Evolutionary conservation across 768 basidiomycete species (phyloP), one percentile per base, ranked within the genome.

Genomic region (Termitomyces sp.): DNA sequence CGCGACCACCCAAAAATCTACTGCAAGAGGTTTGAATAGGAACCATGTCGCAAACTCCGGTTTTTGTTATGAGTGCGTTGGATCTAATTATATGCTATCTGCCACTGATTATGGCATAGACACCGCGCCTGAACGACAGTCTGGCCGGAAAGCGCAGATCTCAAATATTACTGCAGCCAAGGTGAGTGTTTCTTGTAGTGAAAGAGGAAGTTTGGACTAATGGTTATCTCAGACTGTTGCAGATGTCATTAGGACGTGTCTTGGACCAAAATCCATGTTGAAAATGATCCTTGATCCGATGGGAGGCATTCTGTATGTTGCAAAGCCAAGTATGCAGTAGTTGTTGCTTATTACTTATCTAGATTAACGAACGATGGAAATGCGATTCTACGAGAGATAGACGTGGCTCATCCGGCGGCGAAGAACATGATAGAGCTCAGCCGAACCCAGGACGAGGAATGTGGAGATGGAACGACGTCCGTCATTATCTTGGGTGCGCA

Each of bases 271-370:
- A 71, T 88, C 97, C 46, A 98, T 98, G 97, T 79, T 98, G 56
- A 99, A 98, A 82, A 98, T 99, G 97, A 97, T 98, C 67, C 77
- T 98, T 48, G 96, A 98, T 78, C 96, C 96, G 1, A 98, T 99
- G 97, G 97, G 97, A 56, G 97, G 97, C 57, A 98, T 99, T 68
- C 71, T 98, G 96, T 96, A 60, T 57, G 87, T 80, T 25, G 7
- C 9, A 37, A 51, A 43, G 43, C 34, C 53, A 38, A 40, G 52
- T 57, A 57, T 47, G 37, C 34, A 37, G 56, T 43, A 43, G 37
- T 25, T 10, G 52, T 38, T 25, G 55, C 56, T 60, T 20, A 32
- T 59, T 47, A 42, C 46, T 52, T 29, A 45, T 31, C 9, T 66
- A 97, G 96, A 64, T 79, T 98, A 20, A 98, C 97, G 2, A 98